Percentiles rank a stretch among this genome's conserved stretches.
Evolutionary conservation across 192 early-diverging fungal genomes (phyloP).

Genomic region (Backusella australiensis): DNA sequence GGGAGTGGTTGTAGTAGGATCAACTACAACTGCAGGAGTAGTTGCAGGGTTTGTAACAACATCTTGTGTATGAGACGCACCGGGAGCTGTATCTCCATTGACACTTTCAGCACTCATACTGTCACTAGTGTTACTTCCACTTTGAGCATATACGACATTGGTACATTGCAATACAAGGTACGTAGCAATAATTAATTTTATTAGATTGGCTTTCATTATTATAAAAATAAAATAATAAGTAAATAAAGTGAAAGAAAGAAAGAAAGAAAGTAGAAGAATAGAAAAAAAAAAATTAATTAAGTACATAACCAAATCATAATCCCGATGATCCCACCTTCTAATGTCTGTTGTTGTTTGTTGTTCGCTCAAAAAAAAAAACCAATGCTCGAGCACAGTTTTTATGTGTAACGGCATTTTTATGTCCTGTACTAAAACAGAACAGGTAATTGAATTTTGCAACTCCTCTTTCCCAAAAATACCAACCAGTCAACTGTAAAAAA

Average conservation of each 20-base stretch:
- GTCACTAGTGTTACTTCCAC: not conserved
- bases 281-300: not conserved
- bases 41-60: not conserved
- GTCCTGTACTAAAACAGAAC: not conserved
- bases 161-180: not conserved
- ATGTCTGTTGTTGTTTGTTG: not conserved
- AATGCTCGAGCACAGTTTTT: not conserved
- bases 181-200: slow-evolving; percentile 5
- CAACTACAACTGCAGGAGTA: not conserved
- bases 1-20: not conserved
- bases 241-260: not conserved
- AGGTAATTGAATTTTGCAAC: not conserved
- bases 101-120: not conserved
- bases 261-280: not conserved
- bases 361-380: not conserved
- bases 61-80: not conserved
- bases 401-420: not conserved
- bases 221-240: not conserved
- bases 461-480: slow-evolving; percentile 1
- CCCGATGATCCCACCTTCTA: not conserved
- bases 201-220: not conserved
- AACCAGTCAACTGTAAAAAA: not conserved
- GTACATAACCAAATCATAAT: not conserved
- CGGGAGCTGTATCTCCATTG: not conserved
- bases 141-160: not conserved